Base-by-base conservation (phyloP, 2,329 filamentous ascomycete genomes). In the Penicillium thymicola region DNA sequence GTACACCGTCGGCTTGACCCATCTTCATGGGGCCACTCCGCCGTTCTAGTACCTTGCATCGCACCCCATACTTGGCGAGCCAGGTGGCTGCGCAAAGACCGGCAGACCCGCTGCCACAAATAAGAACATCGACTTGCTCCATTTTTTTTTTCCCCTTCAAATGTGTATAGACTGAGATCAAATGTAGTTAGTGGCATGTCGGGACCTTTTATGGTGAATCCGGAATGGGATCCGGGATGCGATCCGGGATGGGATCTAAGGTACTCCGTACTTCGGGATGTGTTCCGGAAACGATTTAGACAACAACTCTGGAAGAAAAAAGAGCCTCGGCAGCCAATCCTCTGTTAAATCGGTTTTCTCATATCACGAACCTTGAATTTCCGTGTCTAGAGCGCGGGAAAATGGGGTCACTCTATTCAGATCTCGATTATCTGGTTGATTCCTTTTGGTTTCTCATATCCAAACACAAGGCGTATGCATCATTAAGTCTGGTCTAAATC, bases 1-100 rank as follows among this genome's bases (percentile, higher is more conserved):
- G 82, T 18, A 85, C 81, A 2, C 84, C 83, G 58, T 89, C 86
- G 14, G 86, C 86, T 69, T 88, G 84, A 3, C 85, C 85, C 44
- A 79, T 76, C 40, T 76, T 65, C 48, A 88, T 75, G 0, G 82
- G 83, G 0, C 83, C 84, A 4, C 71, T 57, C 5, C 82, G 79
- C 6, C 77, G 78, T 63, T 89, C 86, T 0, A 88, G 73, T 27
- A 88, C 79, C 42, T 76, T 80, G 73, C 79, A 85, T 25, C 72
- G 70, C 59, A 87, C 75, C n/a, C 79, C 79, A 67, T 79, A 81
- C 23, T 80, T 80, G 1, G 84, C 76, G 3, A 88, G 80, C 84
- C 84, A 88, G 28, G 82, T 76, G 11, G 81, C 84, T 6, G 84
- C 82, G 62, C 80, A 83, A 49, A 87, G 77, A 18, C 85, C 85